Base-by-base conservation (phyloP, 805 yeast genomes). In the Cyberlindnera maritima region DNA sequence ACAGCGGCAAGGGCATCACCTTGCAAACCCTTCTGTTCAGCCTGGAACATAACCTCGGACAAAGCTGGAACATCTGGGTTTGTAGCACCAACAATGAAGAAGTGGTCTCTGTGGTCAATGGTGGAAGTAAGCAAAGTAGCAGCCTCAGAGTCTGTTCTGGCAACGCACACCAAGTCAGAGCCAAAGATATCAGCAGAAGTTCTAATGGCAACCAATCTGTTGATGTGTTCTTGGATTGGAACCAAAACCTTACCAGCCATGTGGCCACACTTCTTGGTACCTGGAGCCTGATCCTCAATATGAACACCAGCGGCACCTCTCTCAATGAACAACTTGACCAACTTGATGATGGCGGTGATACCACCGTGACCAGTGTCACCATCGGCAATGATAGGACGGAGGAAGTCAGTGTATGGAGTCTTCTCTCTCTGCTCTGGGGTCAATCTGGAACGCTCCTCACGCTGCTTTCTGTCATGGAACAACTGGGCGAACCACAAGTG, bases 351-450 rank as follows among this genome's bases (percentile, higher is more conserved):
- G 47, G 98, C 98, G 50, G 98, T 91, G 60, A 90, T 78, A 66
- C 99, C 98, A 71, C 99, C 99, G 68, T 92, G 98, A 59, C 99
- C 99, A 48, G 98, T 94, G 71, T 92, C 99, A 57, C 92, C 99
- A 67, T 92, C 99, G 36, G 98, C 98, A 60, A 92, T 78, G 59
- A 92, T 88, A 49, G 99, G 99, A 61, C 97, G 82, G 65, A 92
- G 72, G 70, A 86, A 92, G 73, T 92, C 99, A 46, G 75, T 85
- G 69, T 83, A 81, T 40, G 83, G 83, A 42, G 83, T 74, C 67
- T 85, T 76, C 13, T 81, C 77, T 58, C 96, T 80, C 70, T 88
- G 80, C 44, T 71, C 79, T 51, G 73, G 72, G 21, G 94, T 67
- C 49, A 80, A 54, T 36, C 76, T 70, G 17, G 75, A 66, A 46